These are phyloP conservation scores for Arthrobotrys entomopaga DNA, from an alignment of 2,329 filamentous ascomycete species.

Conservation along the genomic window DNA sequence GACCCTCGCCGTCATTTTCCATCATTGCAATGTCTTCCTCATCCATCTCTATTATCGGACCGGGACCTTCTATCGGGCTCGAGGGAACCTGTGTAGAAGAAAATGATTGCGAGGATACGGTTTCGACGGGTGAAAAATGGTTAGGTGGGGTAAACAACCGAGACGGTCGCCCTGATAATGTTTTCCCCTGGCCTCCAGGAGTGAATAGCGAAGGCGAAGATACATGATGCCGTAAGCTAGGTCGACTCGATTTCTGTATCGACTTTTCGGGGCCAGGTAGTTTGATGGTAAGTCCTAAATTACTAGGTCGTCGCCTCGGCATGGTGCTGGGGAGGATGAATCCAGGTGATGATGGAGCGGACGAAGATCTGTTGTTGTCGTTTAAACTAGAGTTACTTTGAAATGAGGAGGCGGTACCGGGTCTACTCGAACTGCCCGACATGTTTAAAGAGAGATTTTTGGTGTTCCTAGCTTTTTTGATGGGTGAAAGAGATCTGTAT, in stretches of 20 bases:
- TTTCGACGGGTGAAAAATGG: slow-evolving; percentile 64
- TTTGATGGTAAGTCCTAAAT: slow-evolving; percentile 79
- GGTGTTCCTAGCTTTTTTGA: slow-evolving; percentile 76
- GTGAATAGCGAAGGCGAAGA: slow-evolving; percentile 75
- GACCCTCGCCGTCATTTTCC: slow-evolving; percentile 78
- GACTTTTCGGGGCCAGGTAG: slow-evolving; percentile 67
- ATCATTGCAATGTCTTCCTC: slow-evolving; percentile 73
- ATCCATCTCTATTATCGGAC: slow-evolving; percentile 65
- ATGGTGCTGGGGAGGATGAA: slow-evolving; percentile 80
- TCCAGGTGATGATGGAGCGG: slow-evolving; percentile 76
- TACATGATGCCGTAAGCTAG: slow-evolving; percentile 71
- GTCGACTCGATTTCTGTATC: slow-evolving; percentile 58
- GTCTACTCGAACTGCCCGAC: slow-evolving; percentile 65
- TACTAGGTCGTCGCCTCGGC: slow-evolving; percentile 76
- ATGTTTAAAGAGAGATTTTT: slow-evolving; percentile 84
- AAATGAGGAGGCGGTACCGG: slow-evolving; percentile 66
- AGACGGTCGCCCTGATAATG: slow-evolving; percentile 59
- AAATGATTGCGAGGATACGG: slow-evolving; percentile 57
- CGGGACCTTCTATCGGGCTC: slow-evolving; percentile 65
- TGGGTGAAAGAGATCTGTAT: slow-evolving; percentile 66
- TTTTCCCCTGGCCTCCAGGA: slow-evolving; percentile 64
- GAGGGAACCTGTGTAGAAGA: slow-evolving; percentile 64
- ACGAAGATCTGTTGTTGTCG: slow-evolving; percentile 60
- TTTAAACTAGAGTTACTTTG: slow-evolving; percentile 59
- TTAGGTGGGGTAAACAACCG: slow-evolving; percentile 69